A percentile compares a stretch with the other conserved stretches of the same genome.
Conservation (phyloP, 2,329 filamentous ascomycete species). For the Talaromyces verruculosus region DNA sequence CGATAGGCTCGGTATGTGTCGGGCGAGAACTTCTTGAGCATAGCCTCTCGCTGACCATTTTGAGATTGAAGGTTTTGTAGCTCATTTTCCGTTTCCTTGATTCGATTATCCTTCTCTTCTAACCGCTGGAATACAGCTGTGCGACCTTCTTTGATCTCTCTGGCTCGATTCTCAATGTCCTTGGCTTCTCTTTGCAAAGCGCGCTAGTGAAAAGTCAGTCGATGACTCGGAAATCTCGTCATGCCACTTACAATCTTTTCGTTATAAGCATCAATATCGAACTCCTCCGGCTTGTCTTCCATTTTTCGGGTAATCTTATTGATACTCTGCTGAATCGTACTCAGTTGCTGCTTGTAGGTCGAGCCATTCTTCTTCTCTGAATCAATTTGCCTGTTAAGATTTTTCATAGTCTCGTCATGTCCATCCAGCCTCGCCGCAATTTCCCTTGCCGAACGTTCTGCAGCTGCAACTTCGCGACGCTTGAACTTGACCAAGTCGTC, state of each 20-base stretch:
- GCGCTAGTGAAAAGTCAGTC: slow-evolving; percentile 49
- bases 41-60: slow-evolving; percentile 69
- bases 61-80: slow-evolving; percentile 67
- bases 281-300: slow-evolving; percentile 63
- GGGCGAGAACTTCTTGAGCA: slow-evolving; percentile 59
- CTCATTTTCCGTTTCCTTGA: slow-evolving; percentile 48
- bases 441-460: slow-evolving; percentile 52
- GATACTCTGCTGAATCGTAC: slow-evolving; percentile 57
- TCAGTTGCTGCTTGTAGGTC: slow-evolving; percentile 54
- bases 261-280: slow-evolving; percentile 71
- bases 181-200: slow-evolving; percentile 50
- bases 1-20: slow-evolving; percentile 72
- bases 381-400: slow-evolving; percentile 44
- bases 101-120: slow-evolving; percentile 36
- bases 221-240: neutral
- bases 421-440: slow-evolving; percentile 46
- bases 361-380: slow-evolving; percentile 54
- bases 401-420: slow-evolving; percentile 37
- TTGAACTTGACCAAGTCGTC: slow-evolving; percentile 57
- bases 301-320: slow-evolving; percentile 62
- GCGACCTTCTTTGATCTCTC: slow-evolving; percentile 42
- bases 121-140: slow-evolving; percentile 36
- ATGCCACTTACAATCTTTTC: slow-evolving; percentile 63
- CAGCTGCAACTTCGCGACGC: slow-evolving; percentile 53
- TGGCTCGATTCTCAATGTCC: slow-evolving; percentile 43